phyloP scores from a whole-genome alignment of 345 rosid genomes.

The Leavenworthia alabamica region DNA sequence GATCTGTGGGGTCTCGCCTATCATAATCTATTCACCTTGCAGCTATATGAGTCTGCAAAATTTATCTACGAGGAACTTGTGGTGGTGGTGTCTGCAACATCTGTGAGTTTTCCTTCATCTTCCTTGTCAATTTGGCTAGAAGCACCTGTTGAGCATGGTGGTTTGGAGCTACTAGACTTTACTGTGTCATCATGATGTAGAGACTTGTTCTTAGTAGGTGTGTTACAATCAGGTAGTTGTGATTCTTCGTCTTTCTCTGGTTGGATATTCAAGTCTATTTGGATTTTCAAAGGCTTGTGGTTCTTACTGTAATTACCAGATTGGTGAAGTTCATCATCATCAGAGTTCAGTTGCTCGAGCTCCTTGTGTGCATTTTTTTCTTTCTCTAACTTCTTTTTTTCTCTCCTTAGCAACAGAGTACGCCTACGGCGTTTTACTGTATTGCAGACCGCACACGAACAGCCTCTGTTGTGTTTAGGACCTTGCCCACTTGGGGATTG shows the following conservation, averaged over 20 bases:
- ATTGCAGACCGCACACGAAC: conserved; percentile 71
- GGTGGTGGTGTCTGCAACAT: conserved; percentile 5
- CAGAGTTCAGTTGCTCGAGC: conserved; percentile 33
- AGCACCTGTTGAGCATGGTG: conserved; percentile 32
- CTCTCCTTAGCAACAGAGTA: conserved; percentile 60
- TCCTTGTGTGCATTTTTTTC: conserved; percentile 46
- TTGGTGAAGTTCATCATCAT: conserved; percentile 39
- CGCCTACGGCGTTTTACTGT: conserved; percentile 72
- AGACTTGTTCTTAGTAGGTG: conserved; percentile 37
- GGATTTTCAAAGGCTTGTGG: conserved; percentile 55
- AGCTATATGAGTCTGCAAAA: not conserved
- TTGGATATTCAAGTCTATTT: conserved; percentile 83
- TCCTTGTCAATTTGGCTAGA: conserved; percentile 19
- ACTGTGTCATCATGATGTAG: conserved; percentile 36
- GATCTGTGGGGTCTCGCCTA: conserved; percentile 9
- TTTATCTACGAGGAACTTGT: conserved; percentile 14
- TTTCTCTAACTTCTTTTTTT: conserved; percentile 60
- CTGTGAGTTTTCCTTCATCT: conserved; percentile 21
- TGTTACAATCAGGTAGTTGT: conserved; percentile 49
- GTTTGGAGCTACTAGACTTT: conserved; percentile 28
- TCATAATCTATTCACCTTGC: conserved; percentile 17
- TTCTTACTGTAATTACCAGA: conserved; percentile 39
- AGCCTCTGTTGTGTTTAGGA: conserved; percentile 73
- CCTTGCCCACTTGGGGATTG: conserved; percentile 93
- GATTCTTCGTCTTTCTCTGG: conserved; percentile 85